Evolutionary conservation across 768 basidiomycete genomes (phyloP).

Genomic region (Tephrocybe sp.): DNA sequence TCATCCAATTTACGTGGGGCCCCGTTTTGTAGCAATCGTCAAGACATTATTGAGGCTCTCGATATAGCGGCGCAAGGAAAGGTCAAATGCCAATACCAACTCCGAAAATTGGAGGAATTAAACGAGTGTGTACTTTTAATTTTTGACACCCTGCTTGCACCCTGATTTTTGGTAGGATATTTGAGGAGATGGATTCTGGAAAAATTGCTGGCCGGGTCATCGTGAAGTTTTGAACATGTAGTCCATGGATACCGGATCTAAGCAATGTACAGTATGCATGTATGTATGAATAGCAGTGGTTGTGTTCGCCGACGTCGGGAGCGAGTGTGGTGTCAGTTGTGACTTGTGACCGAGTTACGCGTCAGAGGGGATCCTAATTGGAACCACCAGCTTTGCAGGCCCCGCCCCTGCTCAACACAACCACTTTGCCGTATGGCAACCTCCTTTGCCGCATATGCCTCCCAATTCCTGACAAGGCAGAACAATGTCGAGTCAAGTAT

Average conservation of each 20-base stretch:
- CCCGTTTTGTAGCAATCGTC: slow-evolving; percentile 51
- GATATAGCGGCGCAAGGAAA: slow-evolving; percentile 67
- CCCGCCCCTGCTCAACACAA: slow-evolving; percentile 14
- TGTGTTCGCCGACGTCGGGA: not conserved
- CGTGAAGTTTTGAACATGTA: slow-evolving; percentile 21
- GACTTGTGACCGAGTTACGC: slow-evolving; percentile 12
- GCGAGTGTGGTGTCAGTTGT: not conserved
- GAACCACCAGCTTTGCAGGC: slow-evolving; percentile 18
- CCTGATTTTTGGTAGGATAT: slow-evolving; percentile 18
- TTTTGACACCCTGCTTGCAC: not conserved
- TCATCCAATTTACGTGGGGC: slow-evolving; percentile 7
- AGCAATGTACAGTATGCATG: too few species aligned
- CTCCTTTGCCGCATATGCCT: slow-evolving; percentile 80
- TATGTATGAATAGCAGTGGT: not conserved
- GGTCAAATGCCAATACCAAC: slow-evolving; percentile 54
- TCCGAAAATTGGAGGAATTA: slow-evolving; percentile 47
- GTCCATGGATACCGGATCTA: not conserved
- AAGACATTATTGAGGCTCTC: slow-evolving; percentile 78
- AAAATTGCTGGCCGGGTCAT: slow-evolving; percentile 29
- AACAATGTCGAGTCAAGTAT: slow-evolving; percentile 44
- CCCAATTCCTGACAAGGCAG: slow-evolving; percentile 72
- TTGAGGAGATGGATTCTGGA: slow-evolving; percentile 25
- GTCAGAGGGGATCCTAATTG: slow-evolving; percentile 16
- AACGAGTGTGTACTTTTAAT: slow-evolving; percentile 39
- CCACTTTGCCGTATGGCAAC: slow-evolving; percentile 43